These are phyloP conservation scores for Quercus rubra DNA, from an alignment of 306 rosid genomes.

Conservation along the genomic window DNA sequence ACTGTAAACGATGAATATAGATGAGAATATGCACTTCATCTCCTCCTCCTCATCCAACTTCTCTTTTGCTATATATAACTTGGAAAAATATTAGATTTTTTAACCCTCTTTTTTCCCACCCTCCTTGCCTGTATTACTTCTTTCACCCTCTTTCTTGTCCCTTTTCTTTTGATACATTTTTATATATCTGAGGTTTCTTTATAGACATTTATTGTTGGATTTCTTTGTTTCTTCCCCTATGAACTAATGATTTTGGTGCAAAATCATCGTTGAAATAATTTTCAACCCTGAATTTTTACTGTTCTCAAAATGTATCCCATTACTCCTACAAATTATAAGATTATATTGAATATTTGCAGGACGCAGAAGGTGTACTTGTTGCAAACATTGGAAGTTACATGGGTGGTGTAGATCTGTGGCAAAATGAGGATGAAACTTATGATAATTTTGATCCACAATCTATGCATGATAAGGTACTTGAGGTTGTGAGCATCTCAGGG, in stretches of 20 bases:
- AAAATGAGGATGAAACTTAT: slow-evolving; percentile 87
- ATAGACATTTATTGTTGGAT: background rate
- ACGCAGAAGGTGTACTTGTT: slow-evolving; percentile 98
- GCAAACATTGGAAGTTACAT: slow-evolving; percentile 99
- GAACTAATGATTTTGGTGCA: background rate
- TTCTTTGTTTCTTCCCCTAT: background rate
- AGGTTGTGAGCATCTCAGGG: slow-evolving; percentile 98
- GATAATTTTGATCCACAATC: slow-evolving; percentile 96
- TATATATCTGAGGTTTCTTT: background rate
- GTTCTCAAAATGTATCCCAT: background rate
- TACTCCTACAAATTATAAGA: background rate
- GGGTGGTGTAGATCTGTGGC: slow-evolving; percentile 99
- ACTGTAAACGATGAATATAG: background rate
- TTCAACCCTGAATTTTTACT: background rate
- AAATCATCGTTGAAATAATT: background rate
- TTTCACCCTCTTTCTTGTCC: background rate
- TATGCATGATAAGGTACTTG: slow-evolving; percentile 96
- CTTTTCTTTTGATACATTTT: background rate
- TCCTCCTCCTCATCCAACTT: background rate
- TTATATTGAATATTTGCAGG: slow-evolving; percentile 48
- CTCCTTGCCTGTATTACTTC: no score
- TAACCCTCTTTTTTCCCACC: no score
- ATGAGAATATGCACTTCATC: background rate
- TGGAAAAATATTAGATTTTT: background rate
- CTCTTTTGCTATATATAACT: background rate